Conservation (phyloP, 2,329 filamentous ascomycete species). For the Aspergillus viridinutans region DNA sequence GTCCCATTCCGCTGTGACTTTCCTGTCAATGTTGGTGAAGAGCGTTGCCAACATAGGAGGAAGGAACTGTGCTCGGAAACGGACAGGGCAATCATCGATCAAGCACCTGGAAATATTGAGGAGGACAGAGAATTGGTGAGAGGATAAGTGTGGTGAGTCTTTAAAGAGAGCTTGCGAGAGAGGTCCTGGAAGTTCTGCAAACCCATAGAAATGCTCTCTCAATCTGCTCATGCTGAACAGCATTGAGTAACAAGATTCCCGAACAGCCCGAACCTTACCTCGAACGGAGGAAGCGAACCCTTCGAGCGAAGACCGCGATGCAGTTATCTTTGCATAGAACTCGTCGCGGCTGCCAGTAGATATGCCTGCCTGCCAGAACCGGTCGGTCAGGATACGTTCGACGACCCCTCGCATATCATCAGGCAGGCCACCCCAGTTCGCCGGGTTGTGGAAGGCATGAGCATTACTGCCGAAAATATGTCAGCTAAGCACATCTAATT, state of each 20-base stretch:
- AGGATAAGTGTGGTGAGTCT: conserved; percentile 76
- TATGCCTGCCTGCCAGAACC: conserved; percentile 98
- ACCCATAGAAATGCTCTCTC: conserved; percentile 85
- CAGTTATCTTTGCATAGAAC: conserved; percentile 86
- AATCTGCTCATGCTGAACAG: conserved; percentile 89
- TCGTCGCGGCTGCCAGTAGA: conserved; percentile 94
- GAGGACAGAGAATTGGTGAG: conserved; percentile 91
- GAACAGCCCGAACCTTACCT: conserved; percentile 80
- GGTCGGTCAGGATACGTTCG: conserved; percentile 78
- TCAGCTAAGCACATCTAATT: conserved; percentile 8
- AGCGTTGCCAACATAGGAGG: conserved; percentile 77
- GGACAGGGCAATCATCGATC: conserved; percentile 85
- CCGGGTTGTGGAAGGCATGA: conserved; percentile 83
- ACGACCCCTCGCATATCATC: conserved; percentile 73
- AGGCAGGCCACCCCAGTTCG: conserved; percentile 76
- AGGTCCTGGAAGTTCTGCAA: conserved; percentile 74
- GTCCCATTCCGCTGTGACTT: conserved; percentile 84
- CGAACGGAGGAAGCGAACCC: conserved; percentile 91
- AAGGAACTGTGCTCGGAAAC: conserved; percentile 72
- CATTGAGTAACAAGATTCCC: conserved; percentile 91
- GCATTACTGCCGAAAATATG: conserved; percentile 59
- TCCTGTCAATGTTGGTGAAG: conserved; percentile 80
- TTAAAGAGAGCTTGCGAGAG: conserved; percentile 80
- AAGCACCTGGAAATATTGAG: conserved; percentile 83
- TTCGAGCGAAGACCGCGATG: conserved; percentile 84